Evolutionary conservation across 2,329 filamentous ascomycete genomes (phyloP).

Genomic region (Huntiella decipiens): DNA sequence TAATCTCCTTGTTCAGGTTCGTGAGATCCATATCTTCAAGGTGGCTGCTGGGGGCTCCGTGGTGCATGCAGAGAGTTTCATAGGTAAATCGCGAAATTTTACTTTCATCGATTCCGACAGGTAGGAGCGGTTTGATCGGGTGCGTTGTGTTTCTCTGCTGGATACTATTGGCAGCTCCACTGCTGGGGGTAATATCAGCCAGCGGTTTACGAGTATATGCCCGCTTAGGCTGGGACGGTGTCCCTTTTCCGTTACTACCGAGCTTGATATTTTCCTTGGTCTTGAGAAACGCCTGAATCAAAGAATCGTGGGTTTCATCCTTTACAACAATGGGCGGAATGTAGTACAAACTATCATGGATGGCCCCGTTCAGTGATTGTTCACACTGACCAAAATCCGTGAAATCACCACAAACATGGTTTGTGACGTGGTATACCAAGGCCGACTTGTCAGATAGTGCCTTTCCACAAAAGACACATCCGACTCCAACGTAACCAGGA

Average conservation of each 20-base stretch:
- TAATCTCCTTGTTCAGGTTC: neutral
- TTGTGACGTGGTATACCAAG: conserved; percentile 25
- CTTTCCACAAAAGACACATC: conserved; percentile 22
- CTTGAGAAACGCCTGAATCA: neutral
- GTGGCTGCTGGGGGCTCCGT: neutral
- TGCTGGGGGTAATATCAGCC: neutral
- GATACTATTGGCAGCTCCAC: neutral
- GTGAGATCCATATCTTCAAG: neutral
- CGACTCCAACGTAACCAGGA: conserved; percentile 14
- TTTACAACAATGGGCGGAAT: too few species aligned
- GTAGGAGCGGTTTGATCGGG: neutral
- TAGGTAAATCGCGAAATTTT: neutral
- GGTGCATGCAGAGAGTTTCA: neutral
- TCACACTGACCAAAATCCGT: conserved; percentile 7
- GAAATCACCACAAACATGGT: conserved; percentile 27
- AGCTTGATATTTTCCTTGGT: neutral
- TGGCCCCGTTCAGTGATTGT: neutral
- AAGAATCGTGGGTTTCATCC: too few species aligned
- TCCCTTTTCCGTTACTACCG: neutral
- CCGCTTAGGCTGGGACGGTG: neutral
- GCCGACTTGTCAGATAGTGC: conserved; percentile 23
- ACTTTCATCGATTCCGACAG: neutral
- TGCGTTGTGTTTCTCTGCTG: too few species aligned
- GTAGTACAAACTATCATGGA: neutral
- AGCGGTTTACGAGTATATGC: neutral